A percentile compares a stretch with the other conserved stretches of the same genome.
Evolutionary conservation across 352 stramenopile genomes (phyloP).

Genomic region (Blastocystis sp.): DNA sequence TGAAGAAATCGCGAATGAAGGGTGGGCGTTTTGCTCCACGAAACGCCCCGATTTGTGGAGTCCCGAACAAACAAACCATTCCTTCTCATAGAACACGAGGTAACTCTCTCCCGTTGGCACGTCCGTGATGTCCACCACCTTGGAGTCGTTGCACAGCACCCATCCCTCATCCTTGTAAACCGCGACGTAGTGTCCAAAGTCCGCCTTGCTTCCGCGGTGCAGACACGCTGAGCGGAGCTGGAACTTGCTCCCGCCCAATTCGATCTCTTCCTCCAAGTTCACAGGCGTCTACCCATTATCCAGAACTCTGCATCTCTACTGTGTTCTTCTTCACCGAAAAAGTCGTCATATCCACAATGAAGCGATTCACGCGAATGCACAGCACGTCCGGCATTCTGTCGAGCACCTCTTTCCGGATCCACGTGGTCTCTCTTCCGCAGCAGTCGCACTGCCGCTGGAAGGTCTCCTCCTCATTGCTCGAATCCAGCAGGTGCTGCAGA

Average conservation of each 20-base stretch:
- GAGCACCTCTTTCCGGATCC: constrained; percentile 8
- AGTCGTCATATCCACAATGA: neutral
- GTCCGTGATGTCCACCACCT: constrained; percentile 25
- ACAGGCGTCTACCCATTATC: constrained; percentile 7
- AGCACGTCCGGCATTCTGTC: constrained; percentile 12
- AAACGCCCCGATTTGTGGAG: constrained; percentile 1
- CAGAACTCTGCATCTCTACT: neutral
- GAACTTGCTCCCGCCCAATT: neutral
- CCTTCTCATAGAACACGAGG: constrained; percentile 47
- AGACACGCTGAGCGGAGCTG: constrained; percentile 11
- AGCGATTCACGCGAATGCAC: constrained; percentile 47
- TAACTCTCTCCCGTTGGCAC: constrained; percentile 40
- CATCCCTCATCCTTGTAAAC: constrained; percentile 52
- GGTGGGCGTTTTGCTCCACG: neutral
- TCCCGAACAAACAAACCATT: constrained; percentile 52
- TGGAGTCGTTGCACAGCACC: constrained; percentile 60
- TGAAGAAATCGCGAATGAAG: neutral
- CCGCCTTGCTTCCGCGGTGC: constrained; percentile 46
- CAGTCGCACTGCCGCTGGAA: neutral
- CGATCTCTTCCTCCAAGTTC: constrained; percentile 22
- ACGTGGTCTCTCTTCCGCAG: constrained; percentile 11
- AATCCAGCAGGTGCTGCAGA: neutral
- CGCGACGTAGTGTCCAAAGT: constrained; percentile 61
- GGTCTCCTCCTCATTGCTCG: constrained; percentile 8
- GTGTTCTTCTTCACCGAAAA: constrained; percentile 9